Evolutionary conservation across 202 grass and related monocot genomes (phyloP).

Genomic region (Sporobolus alterniflorus): DNA sequence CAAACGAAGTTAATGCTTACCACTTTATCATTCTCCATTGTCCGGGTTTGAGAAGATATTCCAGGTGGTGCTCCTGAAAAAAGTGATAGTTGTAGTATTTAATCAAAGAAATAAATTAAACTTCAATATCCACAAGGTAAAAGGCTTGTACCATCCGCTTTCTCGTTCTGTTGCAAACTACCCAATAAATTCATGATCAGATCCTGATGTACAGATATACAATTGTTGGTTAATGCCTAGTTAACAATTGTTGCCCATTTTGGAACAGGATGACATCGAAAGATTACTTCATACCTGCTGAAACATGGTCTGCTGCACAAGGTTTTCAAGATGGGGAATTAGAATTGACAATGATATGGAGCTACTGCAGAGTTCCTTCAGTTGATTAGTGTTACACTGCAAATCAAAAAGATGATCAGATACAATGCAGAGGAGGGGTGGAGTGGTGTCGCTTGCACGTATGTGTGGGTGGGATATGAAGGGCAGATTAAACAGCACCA

Average conservation of each 20-base stretch:
- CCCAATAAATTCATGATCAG: constrained; percentile 88
- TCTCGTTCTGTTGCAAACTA: constrained; percentile 88
- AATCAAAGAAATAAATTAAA: constrained; percentile 29
- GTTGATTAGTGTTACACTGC: constrained; percentile 67
- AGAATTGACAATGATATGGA: constrained; percentile 78
- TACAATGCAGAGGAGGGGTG: neutral
- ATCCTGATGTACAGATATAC: constrained; percentile 62
- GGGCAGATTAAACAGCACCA: neutral
- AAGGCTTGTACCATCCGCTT: constrained; percentile 66
- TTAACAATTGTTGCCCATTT: constrained; percentile 4
- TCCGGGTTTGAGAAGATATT: constrained; percentile 57
- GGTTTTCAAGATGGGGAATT: constrained; percentile 95
- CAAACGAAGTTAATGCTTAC: constrained; percentile 43
- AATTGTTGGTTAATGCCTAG: constrained; percentile 22
- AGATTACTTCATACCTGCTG: constrained; percentile 71
- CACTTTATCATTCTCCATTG: constrained; percentile 56
- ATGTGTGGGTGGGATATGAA: neutral
- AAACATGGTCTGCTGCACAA: constrained; percentile 94
- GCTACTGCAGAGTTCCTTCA: constrained; percentile 78
- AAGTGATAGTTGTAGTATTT: constrained; percentile 28
- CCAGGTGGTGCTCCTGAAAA: constrained; percentile 56
- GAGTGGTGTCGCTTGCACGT: neutral
- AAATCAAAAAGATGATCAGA: constrained; percentile 13
- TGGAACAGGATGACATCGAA: constrained; percentile 20
- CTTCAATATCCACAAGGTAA: constrained; percentile 1